phyloP scores from a whole-genome alignment of 2,329 filamentous ascomycete genomes.

The Cladophialophora psammophila region DNA sequence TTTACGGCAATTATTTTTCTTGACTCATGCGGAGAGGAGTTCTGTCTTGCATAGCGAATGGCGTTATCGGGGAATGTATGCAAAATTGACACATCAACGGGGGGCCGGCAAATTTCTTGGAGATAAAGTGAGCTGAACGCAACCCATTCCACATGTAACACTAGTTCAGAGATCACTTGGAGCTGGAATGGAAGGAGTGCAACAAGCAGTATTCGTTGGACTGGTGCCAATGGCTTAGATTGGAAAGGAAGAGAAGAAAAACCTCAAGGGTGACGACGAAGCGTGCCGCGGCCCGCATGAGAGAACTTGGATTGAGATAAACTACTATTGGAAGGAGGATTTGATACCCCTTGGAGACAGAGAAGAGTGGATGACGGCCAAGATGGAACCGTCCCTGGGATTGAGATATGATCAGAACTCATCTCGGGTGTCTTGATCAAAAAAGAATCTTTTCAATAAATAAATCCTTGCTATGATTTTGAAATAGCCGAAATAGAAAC shows the following conservation, averaged over 20 bases:
- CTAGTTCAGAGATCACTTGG: constrained; percentile 3
- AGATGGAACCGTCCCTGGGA: no score
- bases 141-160: constrained; percentile 5
- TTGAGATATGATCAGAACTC: no score
- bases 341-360: no score
- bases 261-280: not conserved
- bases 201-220: constrained; percentile 26
- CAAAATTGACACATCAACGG: not conserved
- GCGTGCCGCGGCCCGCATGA: no score
- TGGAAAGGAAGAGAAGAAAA: not conserved
- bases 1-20: constrained; percentile 9
- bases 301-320: no score
- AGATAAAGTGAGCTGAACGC: not conserved
- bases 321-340: no score
- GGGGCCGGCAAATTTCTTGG: constrained; percentile 6
- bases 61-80: constrained; percentile 23
- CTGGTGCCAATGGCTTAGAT: constrained; percentile 25
- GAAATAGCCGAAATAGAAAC: no score
- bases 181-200: constrained; percentile 1
- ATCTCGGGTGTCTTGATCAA: no score
- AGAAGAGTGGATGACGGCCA: no score
- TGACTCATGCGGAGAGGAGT: not conserved
- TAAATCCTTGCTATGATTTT: no score
- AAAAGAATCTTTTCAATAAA: no score
- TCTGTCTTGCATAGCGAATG: constrained; percentile 34